Base-by-base conservation (phyloP, 2,329 filamentous ascomycete species). In the Fusarium protoensiforme region DNA sequence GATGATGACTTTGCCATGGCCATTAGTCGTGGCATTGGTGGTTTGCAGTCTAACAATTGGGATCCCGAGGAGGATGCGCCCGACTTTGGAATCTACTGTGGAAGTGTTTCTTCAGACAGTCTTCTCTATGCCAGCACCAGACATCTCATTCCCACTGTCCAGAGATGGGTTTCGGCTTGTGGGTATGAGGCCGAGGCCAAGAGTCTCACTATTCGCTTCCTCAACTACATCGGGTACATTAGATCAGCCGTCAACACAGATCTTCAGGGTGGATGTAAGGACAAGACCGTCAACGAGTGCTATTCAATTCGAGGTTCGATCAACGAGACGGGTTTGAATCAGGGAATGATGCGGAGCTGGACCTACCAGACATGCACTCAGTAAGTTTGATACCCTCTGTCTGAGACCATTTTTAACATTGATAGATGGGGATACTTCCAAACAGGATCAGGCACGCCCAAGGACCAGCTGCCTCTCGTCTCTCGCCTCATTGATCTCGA, bases 351-450 rank as follows among this genome's bases (percentile, higher is more conserved):
- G 77, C 82, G 87, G 0, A 80, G 84, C 27, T 90, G 88, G 88
- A 75, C 81, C 1, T 90, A 87, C 74, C 88, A 90, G 69, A 86
- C 85, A 41, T 90, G 88, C 81, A 89, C 87, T 7, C 84, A 90
- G 83, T 87, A 78, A 79, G 84, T 79, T 9, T 2, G 5, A 24
- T 38, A 7, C 7, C 22, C 16, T 1, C 18, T 1, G 5, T 6
- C 46, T 2, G 11, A 5, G 9, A 51, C 18, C 9, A 7, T 70
- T 76, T 72, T 54, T 73, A 13, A 48, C 78, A 79, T 67, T 5
- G 20, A 54, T 16, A 88, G 90, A 87, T 96, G 93, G 93, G 94
- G 94, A 11, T 96, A 90, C 82, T 89, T 95, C 58, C 89, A 92
- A 73, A 94, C 92, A 1, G 94, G 94, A 56, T 91, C 90, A 6